Evolutionary conservation across 257 asterid species (phyloP).

Genomic region (Lycium barbarum): DNA sequence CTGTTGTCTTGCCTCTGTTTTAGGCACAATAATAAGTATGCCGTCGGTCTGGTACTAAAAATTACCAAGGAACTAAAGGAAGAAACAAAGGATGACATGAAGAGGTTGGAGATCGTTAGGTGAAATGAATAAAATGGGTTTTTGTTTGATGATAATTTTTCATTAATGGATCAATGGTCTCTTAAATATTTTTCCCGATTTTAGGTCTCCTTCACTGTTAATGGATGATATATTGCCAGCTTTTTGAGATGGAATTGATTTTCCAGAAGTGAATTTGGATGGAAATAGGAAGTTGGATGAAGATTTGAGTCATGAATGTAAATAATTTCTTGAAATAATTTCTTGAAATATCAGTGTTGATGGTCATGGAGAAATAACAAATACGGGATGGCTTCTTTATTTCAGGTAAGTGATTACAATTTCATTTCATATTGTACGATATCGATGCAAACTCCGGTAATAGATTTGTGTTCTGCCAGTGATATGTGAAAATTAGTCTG

Average conservation of each 20-base stretch:
- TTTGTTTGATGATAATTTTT: neutral
- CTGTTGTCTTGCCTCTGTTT: constrained; percentile 66
- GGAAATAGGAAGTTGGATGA: constrained; percentile 34
- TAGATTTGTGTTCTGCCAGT: too few species aligned
- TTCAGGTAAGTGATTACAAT: constrained; percentile 21
- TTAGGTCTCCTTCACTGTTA: constrained; percentile 46
- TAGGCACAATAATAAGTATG: constrained; percentile 13
- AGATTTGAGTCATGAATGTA: constrained; percentile 35
- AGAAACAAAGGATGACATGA: neutral
- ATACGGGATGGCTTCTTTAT: neutral
- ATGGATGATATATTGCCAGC: constrained; percentile 5
- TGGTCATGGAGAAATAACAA: neutral
- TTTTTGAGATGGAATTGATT: constrained; percentile 30
- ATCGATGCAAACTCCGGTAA: too few species aligned
- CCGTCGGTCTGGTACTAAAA: neutral
- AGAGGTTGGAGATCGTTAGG: neutral
- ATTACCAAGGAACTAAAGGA: constrained; percentile 39
- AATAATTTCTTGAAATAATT: too few species aligned
- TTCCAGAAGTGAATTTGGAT: constrained; percentile 31
- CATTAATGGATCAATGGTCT: constrained; percentile 43
- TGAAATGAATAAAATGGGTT: neutral
- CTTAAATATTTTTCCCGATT: constrained; percentile 43
- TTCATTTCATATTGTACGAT: constrained; percentile 9
- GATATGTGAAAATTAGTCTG: too few species aligned
- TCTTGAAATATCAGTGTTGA: neutral